These are phyloP conservation scores for Hypoxylon fuscum DNA, from an alignment of 495 filamentous ascomycete genomes.

Conservation along the genomic window DNA sequence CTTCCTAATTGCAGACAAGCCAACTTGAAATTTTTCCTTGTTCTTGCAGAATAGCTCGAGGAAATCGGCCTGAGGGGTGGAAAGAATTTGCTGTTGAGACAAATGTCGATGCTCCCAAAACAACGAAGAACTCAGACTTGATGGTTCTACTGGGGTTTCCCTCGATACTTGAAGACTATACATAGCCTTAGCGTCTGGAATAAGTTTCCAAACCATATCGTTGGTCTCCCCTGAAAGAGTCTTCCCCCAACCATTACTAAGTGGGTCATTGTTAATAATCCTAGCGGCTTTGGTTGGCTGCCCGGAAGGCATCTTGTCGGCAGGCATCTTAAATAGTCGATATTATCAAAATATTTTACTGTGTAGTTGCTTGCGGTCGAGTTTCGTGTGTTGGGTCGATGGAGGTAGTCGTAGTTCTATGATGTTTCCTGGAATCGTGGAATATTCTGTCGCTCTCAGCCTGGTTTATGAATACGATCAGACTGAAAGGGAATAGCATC, in stretches of 20 bases:
- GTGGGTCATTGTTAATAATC: constrained; percentile 21
- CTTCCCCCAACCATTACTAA: constrained; percentile 41
- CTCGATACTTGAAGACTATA: constrained; percentile 33
- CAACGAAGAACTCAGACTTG: constrained; percentile 22
- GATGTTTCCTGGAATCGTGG: not conserved
- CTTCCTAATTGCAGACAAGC: constrained; percentile 5
- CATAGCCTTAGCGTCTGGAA: constrained; percentile 21
- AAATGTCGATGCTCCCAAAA: constrained; percentile 42
- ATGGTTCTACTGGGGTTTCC: constrained; percentile 5
- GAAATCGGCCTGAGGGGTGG: constrained; percentile 26
- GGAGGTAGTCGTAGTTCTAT: not conserved
- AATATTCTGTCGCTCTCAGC: not conserved
- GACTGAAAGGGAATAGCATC: not conserved
- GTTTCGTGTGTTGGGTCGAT: not conserved
- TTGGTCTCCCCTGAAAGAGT: constrained; percentile 17
- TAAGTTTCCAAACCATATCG: constrained; percentile 6
- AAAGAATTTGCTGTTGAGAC: constrained; percentile 11
- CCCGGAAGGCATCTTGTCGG: constrained; percentile 30
- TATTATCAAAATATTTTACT: not conserved
- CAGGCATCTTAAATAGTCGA: constrained; percentile 13
- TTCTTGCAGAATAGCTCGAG: constrained; percentile 25
- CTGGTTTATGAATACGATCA: not conserved
- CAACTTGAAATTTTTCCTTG: constrained; percentile 4
- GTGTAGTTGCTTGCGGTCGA: not conserved
- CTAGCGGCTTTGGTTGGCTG: constrained; percentile 30